Evolutionary conservation across 495 filamentous ascomycete species (phyloP), one percentile per base, ranked within the genome.

Genomic region (Hypoxylon intermedium): DNA sequence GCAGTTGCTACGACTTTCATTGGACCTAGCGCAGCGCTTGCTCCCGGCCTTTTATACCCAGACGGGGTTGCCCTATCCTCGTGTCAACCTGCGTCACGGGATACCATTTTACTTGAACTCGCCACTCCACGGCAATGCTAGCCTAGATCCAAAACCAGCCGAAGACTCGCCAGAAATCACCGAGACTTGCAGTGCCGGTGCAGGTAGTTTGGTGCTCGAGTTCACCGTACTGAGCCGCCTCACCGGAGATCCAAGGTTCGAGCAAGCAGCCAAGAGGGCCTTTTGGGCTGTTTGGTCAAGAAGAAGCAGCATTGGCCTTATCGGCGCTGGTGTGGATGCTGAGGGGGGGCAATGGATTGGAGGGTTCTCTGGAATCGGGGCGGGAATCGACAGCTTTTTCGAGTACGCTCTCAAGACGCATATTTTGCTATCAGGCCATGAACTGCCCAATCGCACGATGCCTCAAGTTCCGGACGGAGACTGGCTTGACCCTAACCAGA

Each of bases 321-420:
- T 98, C 60, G 94, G 93, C 2, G 87, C 91, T 52, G 92, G 93
- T 3, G 89, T 98, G 53, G 93, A 98, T 77, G 90, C 89, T 6
- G 94, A 98, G 65, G 88, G 83, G 23, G 94, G 94, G 0, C 83
- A 89, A 56, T 98, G 94, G 94, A 87, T 93, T 46, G 87, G 87
- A 23, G 82, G 91, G 5, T 92, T 88, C 69, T 84, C 93, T 16
- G 94, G 95, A 12, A 93, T 98, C 66, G 94, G 94, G 31, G 94
- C 94, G 1, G 95, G 94, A 13, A 89, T 95, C 61, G 94, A 98
- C 72, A 97, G 92, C 75, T 98, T 98, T 75, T 98, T 93, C 66
- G 94, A 98, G 76, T 98, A 98, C 70, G 94, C 94, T 1, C 82
- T 97, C 69, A 98, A 98, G 70, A 89, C 92, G 1, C 87, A 95